These are phyloP conservation scores for Ligustrum vulgare DNA, from an alignment of 257 asterid species.

Conservation along the genomic window DNA sequence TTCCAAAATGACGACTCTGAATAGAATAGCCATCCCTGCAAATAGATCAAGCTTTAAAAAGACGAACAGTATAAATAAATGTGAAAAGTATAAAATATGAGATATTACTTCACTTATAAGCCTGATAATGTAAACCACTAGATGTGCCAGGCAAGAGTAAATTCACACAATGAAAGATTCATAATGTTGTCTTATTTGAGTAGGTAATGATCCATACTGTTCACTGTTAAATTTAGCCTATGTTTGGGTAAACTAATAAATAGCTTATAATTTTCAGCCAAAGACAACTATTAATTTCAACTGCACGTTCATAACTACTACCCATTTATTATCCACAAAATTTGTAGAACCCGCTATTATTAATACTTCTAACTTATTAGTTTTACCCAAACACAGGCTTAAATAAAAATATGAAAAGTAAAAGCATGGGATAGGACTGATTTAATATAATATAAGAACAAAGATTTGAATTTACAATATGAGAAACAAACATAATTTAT, in stretches of 20 bases:
- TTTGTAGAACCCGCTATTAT: too few species aligned
- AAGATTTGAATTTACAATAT: background rate
- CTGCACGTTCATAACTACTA: too few species aligned
- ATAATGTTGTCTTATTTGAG: background rate
- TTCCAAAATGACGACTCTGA: slow-evolving; percentile 92
- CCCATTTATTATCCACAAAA: too few species aligned
- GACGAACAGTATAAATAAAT: slow-evolving; percentile 13
- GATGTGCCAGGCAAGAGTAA: background rate
- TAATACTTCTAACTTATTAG: too few species aligned
- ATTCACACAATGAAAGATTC: background rate
- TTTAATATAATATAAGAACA: slow-evolving; percentile 8
- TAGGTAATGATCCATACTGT: background rate
- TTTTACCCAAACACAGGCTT: too few species aligned
- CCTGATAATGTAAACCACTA: slow-evolving; percentile 6
- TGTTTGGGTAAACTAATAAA: too few species aligned
- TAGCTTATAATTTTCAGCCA: too few species aligned
- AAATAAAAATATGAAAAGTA: too few species aligned
- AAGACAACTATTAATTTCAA: too few species aligned
- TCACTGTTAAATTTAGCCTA: background rate
- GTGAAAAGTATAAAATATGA: slow-evolving; percentile 1
- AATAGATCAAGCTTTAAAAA: slow-evolving; percentile 22
- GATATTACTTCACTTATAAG: slow-evolving; percentile 9
- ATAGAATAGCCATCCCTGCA: slow-evolving; percentile 97
- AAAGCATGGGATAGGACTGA: background rate
- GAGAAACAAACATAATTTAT: background rate